These are phyloP conservation scores for Coriolopsis trogii DNA, from an alignment of 1,284 basidiomycete genomes.

Conservation along the genomic window DNA sequence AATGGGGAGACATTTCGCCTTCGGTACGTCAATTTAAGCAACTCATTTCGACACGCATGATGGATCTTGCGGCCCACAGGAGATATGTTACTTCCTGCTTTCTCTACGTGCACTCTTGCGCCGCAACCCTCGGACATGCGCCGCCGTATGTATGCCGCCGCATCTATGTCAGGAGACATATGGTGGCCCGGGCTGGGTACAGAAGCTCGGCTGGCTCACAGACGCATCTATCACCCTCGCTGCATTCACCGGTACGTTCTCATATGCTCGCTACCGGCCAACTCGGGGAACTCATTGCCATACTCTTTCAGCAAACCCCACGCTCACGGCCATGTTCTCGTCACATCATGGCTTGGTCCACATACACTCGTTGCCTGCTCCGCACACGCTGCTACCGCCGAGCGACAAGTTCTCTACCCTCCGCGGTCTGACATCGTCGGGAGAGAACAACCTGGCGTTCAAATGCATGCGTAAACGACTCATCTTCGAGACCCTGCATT, in stretches of 20 bases:
- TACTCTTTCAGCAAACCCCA: slow-evolving; percentile 58
- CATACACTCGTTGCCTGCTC: slow-evolving; percentile 73
- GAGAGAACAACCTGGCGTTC: slow-evolving; percentile 95
- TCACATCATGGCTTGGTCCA: slow-evolving; percentile 84
- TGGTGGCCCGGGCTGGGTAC: slow-evolving; percentile 68
- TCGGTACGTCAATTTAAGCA: slow-evolving; percentile 39
- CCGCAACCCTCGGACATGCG: slow-evolving; percentile 58
- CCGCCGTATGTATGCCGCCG: slow-evolving; percentile 68
- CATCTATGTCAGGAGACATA: slow-evolving; percentile 57
- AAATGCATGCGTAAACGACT: slow-evolving; percentile 88
- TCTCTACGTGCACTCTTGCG: slow-evolving; percentile 66
- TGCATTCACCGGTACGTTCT: slow-evolving; percentile 77
- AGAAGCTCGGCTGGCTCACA: slow-evolving; percentile 78
- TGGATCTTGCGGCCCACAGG: slow-evolving; percentile 42
- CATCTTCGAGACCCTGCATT: slow-evolving; percentile 90
- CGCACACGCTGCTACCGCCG: slow-evolving; percentile 68
- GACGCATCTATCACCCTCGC: slow-evolving; percentile 77
- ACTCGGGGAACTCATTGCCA: slow-evolving; percentile 1
- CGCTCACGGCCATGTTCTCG: slow-evolving; percentile 70
- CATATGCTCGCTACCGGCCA: neutral
- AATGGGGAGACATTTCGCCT: slow-evolving; percentile 71
- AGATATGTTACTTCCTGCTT: slow-evolving; percentile 72
- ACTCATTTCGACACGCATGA: neutral
- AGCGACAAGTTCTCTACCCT: slow-evolving; percentile 79
- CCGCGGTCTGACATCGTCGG: slow-evolving; percentile 67